Evolutionary conservation across 1,139 yeast species (phyloP).

Genomic region (Geotrichum carabidarum): DNA sequence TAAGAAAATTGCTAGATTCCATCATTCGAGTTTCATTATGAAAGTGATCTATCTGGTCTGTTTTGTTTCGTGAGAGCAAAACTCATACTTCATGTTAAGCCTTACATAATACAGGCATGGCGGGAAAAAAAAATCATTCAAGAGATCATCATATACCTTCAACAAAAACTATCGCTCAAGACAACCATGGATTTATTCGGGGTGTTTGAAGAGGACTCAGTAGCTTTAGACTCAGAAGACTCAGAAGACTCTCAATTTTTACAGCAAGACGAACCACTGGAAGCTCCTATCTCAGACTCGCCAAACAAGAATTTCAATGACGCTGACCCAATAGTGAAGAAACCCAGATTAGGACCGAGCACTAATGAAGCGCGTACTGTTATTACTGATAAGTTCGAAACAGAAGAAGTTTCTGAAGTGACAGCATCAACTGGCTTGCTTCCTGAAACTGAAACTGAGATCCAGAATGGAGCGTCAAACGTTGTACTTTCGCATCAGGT

Average conservation of each 20-base stretch:
- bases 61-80: no score
- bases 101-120: no score
- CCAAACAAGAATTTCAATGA: neutral
- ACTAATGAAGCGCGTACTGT: slow-evolving; percentile 45
- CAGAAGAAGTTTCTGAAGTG: slow-evolving; percentile 85
- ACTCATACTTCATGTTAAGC: no score
- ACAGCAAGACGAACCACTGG: neutral
- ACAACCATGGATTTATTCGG: slow-evolving; percentile 15
- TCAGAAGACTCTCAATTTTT: neutral
- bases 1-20: no score
- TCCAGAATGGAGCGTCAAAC: slow-evolving; percentile 35
- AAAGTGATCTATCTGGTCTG: no score
- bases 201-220: slow-evolving; percentile 18
- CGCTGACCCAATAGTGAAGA: neutral
- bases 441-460: slow-evolving; percentile 36
- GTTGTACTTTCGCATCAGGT: slow-evolving; percentile 85
- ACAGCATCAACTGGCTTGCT: slow-evolving; percentile 69
- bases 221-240: slow-evolving; percentile 15
- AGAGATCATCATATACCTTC: no score
- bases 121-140: no score
- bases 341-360: slow-evolving; percentile 4
- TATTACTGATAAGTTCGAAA: slow-evolving; percentile 84
- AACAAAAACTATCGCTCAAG: no score
- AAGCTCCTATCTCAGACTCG: neutral
- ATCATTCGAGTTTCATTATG: no score